These are phyloP conservation scores for Coemansia sp. DNA, from an alignment of 192 early-diverging fungal genomes.

Conservation along the genomic window DNA sequence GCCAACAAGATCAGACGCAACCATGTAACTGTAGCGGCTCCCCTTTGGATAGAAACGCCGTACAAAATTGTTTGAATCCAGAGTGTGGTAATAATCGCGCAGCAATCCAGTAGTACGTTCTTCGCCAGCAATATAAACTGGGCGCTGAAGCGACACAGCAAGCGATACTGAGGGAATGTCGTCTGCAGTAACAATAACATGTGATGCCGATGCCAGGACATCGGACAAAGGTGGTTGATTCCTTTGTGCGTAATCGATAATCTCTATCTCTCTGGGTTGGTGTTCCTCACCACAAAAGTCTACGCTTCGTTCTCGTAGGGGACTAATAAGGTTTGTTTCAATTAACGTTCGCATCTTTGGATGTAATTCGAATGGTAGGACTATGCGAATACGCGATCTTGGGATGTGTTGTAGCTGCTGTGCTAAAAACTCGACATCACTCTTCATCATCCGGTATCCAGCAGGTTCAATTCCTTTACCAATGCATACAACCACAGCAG, in stretches of 20 bases:
- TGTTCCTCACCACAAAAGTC: background rate
- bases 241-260: constrained; percentile 32
- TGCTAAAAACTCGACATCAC: constrained; percentile 25
- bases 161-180: constrained; percentile 33
- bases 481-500: constrained; percentile 38
- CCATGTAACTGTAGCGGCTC: constrained; percentile 53
- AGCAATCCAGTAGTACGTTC: constrained; percentile 35
- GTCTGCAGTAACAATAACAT: constrained; percentile 39
- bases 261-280: constrained; percentile 4
- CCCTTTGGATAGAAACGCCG: constrained; percentile 47
- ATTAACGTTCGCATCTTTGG: constrained; percentile 18
- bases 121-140: constrained; percentile 48
- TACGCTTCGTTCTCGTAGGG: constrained; percentile 4
- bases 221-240: constrained; percentile 26
- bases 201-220: constrained; percentile 25
- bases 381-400: constrained; percentile 12
- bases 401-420: constrained; percentile 25
- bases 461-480: constrained; percentile 36
- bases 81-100: constrained; percentile 41
- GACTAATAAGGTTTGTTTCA: constrained; percentile 21
- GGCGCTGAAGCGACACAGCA: constrained; percentile 26
- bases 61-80: constrained; percentile 43
- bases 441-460: constrained; percentile 29
- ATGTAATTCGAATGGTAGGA: constrained; percentile 24
- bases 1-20: constrained; percentile 35